phyloP scores from a whole-genome alignment of 2,329 filamentous ascomycete species.

The Raffaelea ambrosiae region DNA sequence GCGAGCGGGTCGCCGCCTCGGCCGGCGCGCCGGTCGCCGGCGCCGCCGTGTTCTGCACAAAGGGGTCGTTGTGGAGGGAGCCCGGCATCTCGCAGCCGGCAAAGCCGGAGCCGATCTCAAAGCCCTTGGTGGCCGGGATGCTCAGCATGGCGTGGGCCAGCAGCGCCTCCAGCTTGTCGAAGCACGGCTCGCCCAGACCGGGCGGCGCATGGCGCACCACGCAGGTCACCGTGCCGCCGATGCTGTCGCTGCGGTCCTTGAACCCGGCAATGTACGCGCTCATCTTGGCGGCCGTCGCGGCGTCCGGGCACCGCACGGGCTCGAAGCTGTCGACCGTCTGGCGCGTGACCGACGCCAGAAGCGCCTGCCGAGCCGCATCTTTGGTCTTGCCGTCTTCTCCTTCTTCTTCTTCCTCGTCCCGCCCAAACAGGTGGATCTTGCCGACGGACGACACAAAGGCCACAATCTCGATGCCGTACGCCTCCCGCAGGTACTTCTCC shows the following conservation, averaged over 20 bases:
- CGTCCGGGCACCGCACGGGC: constrained; percentile 81
- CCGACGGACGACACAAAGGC: constrained; percentile 86
- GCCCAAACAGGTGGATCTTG: constrained; percentile 66
- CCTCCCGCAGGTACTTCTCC: constrained; percentile 78
- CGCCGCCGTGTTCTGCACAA: constrained; percentile 48
- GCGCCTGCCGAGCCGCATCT: constrained; percentile 42
- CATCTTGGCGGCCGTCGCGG: constrained; percentile 60
- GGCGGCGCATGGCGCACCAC: constrained; percentile 79
- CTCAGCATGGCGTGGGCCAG: constrained; percentile 91
- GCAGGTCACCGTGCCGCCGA: constrained; percentile 90
- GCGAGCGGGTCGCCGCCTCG: constrained; percentile 43
- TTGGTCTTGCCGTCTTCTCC: constrained; percentile 1
- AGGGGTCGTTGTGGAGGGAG: constrained; percentile 86
- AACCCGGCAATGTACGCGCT: constrained; percentile 69
- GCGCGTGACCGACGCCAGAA: constrained; percentile 66
- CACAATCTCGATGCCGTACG: constrained; percentile 82
- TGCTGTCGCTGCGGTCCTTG: constrained; percentile 74
- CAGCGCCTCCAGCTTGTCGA: constrained; percentile 89
- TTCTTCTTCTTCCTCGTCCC: no score
- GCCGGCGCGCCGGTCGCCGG: constrained; percentile 33
- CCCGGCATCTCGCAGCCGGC: constrained; percentile 77
- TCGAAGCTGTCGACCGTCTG: constrained; percentile 71
- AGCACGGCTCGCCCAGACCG: constrained; percentile 86
- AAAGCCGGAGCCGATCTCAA: constrained; percentile 92
- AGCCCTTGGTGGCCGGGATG: constrained; percentile 91